Evolutionary conservation across 371 early-diverging fungal genomes (phyloP), one percentile per base, ranked within the genome.

Genomic region (Mycotypha africana): DNA sequence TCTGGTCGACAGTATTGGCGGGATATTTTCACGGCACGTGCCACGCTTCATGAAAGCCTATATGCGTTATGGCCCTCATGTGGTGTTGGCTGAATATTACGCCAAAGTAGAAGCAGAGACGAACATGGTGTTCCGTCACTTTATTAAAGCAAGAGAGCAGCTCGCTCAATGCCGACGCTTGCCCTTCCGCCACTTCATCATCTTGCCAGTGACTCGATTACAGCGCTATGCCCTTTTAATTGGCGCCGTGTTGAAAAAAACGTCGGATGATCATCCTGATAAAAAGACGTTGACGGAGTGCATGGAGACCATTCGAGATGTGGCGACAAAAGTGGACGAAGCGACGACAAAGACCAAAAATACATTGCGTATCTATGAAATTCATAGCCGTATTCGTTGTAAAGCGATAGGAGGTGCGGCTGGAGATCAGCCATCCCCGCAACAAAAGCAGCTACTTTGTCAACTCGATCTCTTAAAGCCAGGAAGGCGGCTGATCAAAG

Each of bases 161-260:
- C 42, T 61, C 10, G 83, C 88, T n/a, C 82, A 82, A 51, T 67
- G 72, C 51, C 70, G 90, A 25, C 82, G 79, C 42, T 65, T 88
- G 17, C 75, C 78, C 7, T 72, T 82, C 34, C 75, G 77, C 36
- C 77, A 77, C 53, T 67, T 73, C 44, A 42, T 73, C 26, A 62
- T 69, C 16, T 39, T 62, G 22, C 96, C 96, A 12, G 89, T 91
- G 2, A 88, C 92, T 7, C 83, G 94, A 15, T 62, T 95, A 48
- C 93, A 88, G 11, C 82, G 94, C 19, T 97, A 95, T 51, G 85
- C 88, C 1, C 66, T 97, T 32, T 62, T 97, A 19, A 70, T 97
- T n/a, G 83, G 81, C 35, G 87, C 86, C 1, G 80, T 92, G 16
- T 65, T 89, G 12, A 89, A 93, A 60, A 73, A 83, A 52, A 90